phyloP scores from a whole-genome alignment of 2,329 filamentous ascomycete species.

The Curvularia sp. region DNA sequence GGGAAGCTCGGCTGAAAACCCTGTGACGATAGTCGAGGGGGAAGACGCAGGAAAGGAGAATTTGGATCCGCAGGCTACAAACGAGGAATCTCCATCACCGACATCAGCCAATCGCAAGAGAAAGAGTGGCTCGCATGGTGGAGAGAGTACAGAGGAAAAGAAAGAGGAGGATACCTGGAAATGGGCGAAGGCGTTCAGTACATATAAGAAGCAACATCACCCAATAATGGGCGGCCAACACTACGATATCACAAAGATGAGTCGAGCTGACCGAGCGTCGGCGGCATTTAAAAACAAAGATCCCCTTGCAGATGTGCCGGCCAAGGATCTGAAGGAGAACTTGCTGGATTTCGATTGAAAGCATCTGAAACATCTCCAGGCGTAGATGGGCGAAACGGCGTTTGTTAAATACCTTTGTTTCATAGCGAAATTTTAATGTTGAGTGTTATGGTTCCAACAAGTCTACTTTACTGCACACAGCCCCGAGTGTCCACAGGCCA shows the following conservation, averaged over 20 bases:
- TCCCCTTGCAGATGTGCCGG: constrained; percentile 20
- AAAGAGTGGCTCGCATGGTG: constrained; percentile 5
- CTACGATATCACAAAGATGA: constrained; percentile 34
- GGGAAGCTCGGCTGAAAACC: neutral
- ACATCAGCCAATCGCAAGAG: neutral
- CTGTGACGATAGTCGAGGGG: constrained; percentile 2
- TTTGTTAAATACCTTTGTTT: neutral
- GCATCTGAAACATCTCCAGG: neutral
- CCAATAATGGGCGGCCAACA: constrained; percentile 17
- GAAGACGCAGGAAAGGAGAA: constrained; percentile 18
- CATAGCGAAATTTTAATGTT: neutral
- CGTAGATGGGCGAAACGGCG: neutral
- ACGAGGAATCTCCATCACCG: constrained; percentile 1
- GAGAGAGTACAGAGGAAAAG: neutral
- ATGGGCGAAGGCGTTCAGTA: constrained; percentile 17
- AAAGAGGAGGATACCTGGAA: constrained; percentile 24
- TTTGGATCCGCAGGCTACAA: neutral
- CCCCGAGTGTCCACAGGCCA: constrained; percentile 61
- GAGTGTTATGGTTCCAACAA: neutral
- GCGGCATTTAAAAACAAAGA: constrained; percentile 22
- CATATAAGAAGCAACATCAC: constrained; percentile 14
- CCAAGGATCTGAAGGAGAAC: constrained; percentile 15
- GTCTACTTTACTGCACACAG: constrained; percentile 55
- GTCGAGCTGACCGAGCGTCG: constrained; percentile 19
- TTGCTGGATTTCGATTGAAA: constrained; percentile 12